Percentiles rank a stretch among this genome's conserved stretches.
Evolutionary conservation across 2,329 filamentous ascomycete genomes (phyloP).

Genomic region (Cytospora piceicola): DNA sequence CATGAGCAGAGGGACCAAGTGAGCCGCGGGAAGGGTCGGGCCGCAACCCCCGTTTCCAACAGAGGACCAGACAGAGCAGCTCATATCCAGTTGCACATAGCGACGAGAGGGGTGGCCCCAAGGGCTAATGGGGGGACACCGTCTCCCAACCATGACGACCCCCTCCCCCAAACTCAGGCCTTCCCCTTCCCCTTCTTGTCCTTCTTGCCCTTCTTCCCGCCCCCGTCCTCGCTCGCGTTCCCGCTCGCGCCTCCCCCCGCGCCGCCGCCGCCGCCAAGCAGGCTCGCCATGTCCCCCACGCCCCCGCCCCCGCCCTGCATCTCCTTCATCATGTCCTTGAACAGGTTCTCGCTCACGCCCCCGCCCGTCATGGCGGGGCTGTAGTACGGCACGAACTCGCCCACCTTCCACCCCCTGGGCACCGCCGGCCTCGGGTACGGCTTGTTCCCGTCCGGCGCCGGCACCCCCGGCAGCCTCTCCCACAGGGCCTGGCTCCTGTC

Average conservation of each 20-base stretch:
- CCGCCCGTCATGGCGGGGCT: conserved; percentile 90
- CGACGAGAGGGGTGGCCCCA: no score
- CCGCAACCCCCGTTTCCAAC: not conserved
- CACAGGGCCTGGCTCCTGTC: conserved; percentile 69
- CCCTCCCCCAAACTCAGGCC: conserved; percentile 34
- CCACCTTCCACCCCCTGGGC: conserved; percentile 91
- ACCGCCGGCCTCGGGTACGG: conserved; percentile 73
- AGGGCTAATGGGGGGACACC: no score
- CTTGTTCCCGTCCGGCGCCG: conserved; percentile 63
- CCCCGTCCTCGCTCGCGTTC: conserved; percentile 36
- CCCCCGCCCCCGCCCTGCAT: conserved; percentile 62
- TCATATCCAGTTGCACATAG: no score
- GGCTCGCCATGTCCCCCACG: conserved; percentile 36
- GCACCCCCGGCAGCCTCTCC: conserved; percentile 73
- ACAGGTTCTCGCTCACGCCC: conserved; percentile 89
- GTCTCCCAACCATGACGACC: no score
- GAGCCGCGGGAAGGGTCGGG: not conserved
- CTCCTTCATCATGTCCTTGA: conserved; percentile 96
- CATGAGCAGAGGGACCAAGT: not conserved
- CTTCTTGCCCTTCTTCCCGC: conserved; percentile 47
- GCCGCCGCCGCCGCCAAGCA: conserved; percentile 38
- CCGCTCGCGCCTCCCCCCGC: conserved; percentile 36
- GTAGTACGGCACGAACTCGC: conserved; percentile 80
- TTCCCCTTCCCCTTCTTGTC: conserved; percentile 55
- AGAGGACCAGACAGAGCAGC: no score